Percentiles rank a stretch among this genome's conserved stretches.
Conservation (phyloP, 2,329 filamentous ascomycete species). For the Pseudocercospora cruenta region DNA sequence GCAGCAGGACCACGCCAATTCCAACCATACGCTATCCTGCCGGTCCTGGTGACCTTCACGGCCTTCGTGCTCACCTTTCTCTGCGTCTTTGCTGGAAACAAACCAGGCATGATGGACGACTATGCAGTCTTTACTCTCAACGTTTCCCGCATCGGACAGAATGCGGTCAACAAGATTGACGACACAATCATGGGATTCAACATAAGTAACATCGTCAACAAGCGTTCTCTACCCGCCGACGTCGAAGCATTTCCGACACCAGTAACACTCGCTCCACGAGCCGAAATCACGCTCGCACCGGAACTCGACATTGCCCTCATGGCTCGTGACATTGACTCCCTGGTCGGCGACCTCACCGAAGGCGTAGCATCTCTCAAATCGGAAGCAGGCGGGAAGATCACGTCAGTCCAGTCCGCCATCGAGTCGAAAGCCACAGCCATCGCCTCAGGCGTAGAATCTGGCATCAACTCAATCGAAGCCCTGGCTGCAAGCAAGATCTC, state of each 20-base stretch:
- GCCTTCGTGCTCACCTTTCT: conserved; percentile 63
- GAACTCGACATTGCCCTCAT: conserved; percentile 29
- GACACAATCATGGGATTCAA: conserved; percentile 32
- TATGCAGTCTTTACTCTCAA: conserved; percentile 64
- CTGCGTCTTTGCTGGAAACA: conserved; percentile 64
- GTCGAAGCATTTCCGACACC: conserved; percentile 10
- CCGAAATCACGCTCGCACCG: conserved; percentile 16
- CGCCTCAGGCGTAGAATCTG: conserved; percentile 26
- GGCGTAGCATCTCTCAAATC: conserved; percentile 23
- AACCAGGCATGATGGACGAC: conserved; percentile 58
- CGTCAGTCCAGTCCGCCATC: conserved; percentile 29
- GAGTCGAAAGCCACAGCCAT: conserved; percentile 29
- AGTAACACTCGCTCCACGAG: conserved; percentile 8
- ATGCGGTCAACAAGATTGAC: conserved; percentile 37
- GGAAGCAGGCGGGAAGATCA: conserved; percentile 26
- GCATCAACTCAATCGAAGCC: conserved; percentile 23
- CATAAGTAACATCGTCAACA: conserved; percentile 23
- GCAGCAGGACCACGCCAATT: conserved; percentile 14
- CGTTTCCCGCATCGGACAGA: conserved; percentile 57
- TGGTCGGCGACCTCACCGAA: conserved; percentile 33
- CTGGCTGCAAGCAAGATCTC: conserved; percentile 28
- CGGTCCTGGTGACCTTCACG: conserved; percentile 50
- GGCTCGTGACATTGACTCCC: conserved; percentile 31
- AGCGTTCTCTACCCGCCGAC: conserved; percentile 21
- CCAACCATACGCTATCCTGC: conserved; percentile 29